Percentiles rank a stretch among this genome's conserved stretches.
Conservation (phyloP, 225 moss, liverwort and hornwort genomes). For the Bryum argenteum region DNA sequence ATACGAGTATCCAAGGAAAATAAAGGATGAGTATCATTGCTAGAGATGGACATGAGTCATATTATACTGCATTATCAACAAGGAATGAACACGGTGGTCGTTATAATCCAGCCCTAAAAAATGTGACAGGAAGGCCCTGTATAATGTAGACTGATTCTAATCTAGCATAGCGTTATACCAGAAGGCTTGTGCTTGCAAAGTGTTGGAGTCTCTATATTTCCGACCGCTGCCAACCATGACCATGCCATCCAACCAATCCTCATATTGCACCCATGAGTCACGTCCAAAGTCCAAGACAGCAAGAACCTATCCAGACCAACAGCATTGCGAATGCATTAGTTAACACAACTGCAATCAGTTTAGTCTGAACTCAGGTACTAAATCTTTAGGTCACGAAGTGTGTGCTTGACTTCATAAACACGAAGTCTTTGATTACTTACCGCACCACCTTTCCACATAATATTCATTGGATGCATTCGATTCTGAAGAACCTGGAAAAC, state of each 20-base stretch:
- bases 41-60: too few relatives aligned
- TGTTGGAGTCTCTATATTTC: constrained; percentile 89
- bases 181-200: constrained; percentile 89
- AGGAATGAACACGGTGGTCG: neutral
- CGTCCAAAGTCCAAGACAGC: constrained; percentile 91
- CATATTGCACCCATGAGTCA: constrained; percentile 91
- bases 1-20: too few relatives aligned
- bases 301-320: constrained; percentile 60
- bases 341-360: constrained; percentile 11
- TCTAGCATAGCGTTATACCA: constrained; percentile 81
- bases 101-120: constrained; percentile 7
- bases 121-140: neutral
- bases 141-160: constrained; percentile 1
- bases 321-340: constrained; percentile 21
- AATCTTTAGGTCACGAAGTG: neutral
- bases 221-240: constrained; percentile 80
- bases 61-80: constrained; percentile 1
- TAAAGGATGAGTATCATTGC: too few relatives aligned
- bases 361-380: neutral
- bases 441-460: constrained; percentile 97
- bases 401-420: neutral
- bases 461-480: constrained; percentile 76
- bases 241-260: constrained; percentile 96
- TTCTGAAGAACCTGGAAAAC: constrained; percentile 72
- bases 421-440: constrained; percentile 35